Evolutionary conservation across 176 grass and related monocot species (phyloP).

Genomic region (Triticum urartu): DNA sequence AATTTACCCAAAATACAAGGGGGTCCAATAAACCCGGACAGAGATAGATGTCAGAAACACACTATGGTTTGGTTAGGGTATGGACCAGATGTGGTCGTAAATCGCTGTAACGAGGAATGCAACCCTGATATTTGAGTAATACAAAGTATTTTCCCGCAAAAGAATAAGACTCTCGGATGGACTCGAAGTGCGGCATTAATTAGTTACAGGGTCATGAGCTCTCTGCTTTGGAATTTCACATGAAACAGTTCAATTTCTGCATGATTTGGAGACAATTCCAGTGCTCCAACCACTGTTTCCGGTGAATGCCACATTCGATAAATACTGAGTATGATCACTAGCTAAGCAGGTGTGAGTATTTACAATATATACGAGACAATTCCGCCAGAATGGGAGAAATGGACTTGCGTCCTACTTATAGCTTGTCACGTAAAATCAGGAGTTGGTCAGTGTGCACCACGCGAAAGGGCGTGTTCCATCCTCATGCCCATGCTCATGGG

Average conservation of each 20-base stretch:
- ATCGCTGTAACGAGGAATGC: too few relatives aligned
- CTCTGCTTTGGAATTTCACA: not conserved
- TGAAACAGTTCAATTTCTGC: not conserved
- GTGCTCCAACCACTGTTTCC: not conserved
- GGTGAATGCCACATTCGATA: not conserved
- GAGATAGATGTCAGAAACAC: too few relatives aligned
- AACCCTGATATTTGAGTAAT: too few relatives aligned
- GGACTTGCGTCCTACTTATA: conserved; percentile 32
- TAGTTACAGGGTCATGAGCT: not conserved
- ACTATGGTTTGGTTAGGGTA: too few relatives aligned
- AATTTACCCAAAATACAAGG: too few relatives aligned
- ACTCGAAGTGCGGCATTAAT: not conserved
- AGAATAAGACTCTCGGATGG: not conserved
- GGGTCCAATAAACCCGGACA: too few relatives aligned
- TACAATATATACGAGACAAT: conserved; percentile 30
- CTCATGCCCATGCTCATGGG: conserved; percentile 17
- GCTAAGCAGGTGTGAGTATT: conserved; percentile 6
- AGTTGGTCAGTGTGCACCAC: not conserved
- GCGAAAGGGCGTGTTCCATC: not conserved
- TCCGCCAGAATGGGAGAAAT: conserved; percentile 17
- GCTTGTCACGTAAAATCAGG: conserved; percentile 20
- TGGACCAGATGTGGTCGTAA: too few relatives aligned
- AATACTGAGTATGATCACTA: not conserved
- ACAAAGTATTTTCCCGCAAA: too few relatives aligned
- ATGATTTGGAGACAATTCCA: not conserved